phyloP scores from a whole-genome alignment of 805 yeast species.

The Wickerhamomyces subpelliculosus region DNA sequence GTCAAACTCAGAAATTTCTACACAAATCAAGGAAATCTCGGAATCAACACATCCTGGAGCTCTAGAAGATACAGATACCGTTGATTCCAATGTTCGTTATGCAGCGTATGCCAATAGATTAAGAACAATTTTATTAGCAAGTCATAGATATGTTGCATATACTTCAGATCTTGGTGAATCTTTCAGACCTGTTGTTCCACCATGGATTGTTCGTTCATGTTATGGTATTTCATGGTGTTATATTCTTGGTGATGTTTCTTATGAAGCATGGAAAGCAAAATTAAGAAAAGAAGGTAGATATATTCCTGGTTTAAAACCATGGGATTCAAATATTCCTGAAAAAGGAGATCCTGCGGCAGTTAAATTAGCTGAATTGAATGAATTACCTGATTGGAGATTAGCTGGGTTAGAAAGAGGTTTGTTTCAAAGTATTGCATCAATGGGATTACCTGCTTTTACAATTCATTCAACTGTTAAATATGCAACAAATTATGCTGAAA shows the following conservation, averaged over 20 bases:
- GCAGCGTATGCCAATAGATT: slow-evolving; percentile 78
- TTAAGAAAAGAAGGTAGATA: slow-evolving; percentile 60
- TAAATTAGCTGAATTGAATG: slow-evolving; percentile 29
- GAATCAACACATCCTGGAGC: slow-evolving; percentile 12
- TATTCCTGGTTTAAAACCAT: slow-evolving; percentile 55
- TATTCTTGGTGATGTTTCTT: slow-evolving; percentile 67
- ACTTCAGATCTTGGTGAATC: slow-evolving; percentile 86
- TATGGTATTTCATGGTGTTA: slow-evolving; percentile 76
- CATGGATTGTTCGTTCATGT: slow-evolving; percentile 53
- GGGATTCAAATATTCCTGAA: slow-evolving; percentile 44
- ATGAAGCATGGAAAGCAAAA: slow-evolving; percentile 66
- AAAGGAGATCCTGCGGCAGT: slow-evolving; percentile 25
- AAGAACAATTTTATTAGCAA: slow-evolving; percentile 61
- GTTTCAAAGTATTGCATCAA: slow-evolving; percentile 75
- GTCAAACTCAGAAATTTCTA: not conserved
- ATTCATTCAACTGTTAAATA: slow-evolving; percentile 72
- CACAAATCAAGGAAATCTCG: not conserved
- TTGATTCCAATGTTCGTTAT: slow-evolving; percentile 53
- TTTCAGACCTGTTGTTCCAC: slow-evolving; percentile 76
- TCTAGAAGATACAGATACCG: slow-evolving; percentile 26
- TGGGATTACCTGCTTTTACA: slow-evolving; percentile 84
- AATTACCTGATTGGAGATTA: slow-evolving; percentile 60
- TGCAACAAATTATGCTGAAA: slow-evolving; percentile 50
- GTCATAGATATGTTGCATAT: slow-evolving; percentile 80
- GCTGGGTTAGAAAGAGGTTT: slow-evolving; percentile 65